Evolutionary conservation across 2,329 filamentous ascomycete genomes (phyloP).

Genomic region (Fusarium agapanthi): DNA sequence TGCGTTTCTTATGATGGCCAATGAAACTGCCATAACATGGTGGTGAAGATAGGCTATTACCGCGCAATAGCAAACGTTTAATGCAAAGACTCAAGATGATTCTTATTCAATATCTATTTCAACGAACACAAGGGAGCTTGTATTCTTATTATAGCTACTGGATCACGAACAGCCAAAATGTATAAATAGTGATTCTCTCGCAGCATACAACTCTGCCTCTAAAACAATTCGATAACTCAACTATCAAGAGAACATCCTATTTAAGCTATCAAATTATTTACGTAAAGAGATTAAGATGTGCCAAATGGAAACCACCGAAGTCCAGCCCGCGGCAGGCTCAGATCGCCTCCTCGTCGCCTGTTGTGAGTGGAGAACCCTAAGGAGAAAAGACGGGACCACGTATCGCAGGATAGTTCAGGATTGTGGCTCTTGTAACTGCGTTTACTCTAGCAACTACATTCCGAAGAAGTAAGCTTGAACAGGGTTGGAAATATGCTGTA

Average conservation of each 20-base stretch:
- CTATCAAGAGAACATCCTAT: accelerated
- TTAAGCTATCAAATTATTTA: accelerated
- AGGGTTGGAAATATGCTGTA: accelerated
- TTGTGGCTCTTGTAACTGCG: not conserved
- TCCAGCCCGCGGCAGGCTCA: not conserved
- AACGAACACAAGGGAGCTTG: too few relatives aligned
- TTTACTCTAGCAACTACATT: not conserved
- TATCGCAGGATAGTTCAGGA: not conserved
- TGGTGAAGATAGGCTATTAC: too few relatives aligned
- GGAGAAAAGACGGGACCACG: not conserved
- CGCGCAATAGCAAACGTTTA: not conserved
- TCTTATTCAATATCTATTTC: not conserved
- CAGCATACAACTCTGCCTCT: too few relatives aligned
- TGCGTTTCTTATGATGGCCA: not conserved
- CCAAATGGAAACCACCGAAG: not conserved
- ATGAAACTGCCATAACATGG: not conserved
- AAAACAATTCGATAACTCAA: not conserved
- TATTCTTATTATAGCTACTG: accelerated
- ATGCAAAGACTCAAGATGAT: not conserved
- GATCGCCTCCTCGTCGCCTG: not conserved
- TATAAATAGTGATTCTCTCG: not conserved
- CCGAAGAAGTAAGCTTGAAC: not conserved
- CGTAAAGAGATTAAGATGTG: not conserved
- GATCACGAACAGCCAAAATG: not conserved
- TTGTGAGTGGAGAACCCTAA: not conserved